Evolutionary conservation across 176 grass and related monocot genomes (phyloP).

Genomic region (Stipa capillata): DNA sequence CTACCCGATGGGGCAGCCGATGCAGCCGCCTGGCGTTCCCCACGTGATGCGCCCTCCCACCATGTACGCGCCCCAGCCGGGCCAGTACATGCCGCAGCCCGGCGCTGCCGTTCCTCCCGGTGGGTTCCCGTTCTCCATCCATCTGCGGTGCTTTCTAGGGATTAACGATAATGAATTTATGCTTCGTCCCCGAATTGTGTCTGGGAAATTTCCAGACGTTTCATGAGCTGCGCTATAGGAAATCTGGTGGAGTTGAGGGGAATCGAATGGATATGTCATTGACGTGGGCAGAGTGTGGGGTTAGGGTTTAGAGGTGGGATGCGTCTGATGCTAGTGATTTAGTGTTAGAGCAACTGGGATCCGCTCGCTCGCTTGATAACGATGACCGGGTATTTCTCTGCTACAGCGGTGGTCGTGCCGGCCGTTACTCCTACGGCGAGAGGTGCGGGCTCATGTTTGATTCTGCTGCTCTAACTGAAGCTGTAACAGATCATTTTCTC

Average conservation of each 20-base stretch:
- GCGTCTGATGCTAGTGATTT: constrained; percentile 21
- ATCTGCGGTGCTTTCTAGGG: not conserved
- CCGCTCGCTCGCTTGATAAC: constrained; percentile 49
- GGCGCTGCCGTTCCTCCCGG: constrained; percentile 35
- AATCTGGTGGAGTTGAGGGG: not conserved
- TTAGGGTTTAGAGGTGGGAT: constrained; percentile 1
- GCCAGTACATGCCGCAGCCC: constrained; percentile 27
- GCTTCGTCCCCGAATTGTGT: not conserved
- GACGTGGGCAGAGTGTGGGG: not conserved
- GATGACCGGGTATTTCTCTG: constrained; percentile 64
- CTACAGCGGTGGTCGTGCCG: constrained; percentile 60
- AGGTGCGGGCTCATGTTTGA: constrained; percentile 45
- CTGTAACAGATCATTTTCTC: constrained; percentile 45
- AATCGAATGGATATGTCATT: constrained; percentile 14
- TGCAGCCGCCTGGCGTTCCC: constrained; percentile 33
- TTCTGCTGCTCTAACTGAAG: constrained; percentile 48
- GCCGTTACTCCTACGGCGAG: constrained; percentile 22
- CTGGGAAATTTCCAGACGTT: not conserved
- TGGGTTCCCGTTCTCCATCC: constrained; percentile 29
- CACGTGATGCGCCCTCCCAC: constrained; percentile 28
- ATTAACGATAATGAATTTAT: not conserved
- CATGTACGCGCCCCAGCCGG: constrained; percentile 41
- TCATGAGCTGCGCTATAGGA: constrained; percentile 1
- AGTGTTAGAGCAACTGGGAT: constrained; percentile 47
- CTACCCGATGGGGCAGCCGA: constrained; percentile 41